phyloP scores from a whole-genome alignment of 495 filamentous ascomycete genomes.

The Penicillium argentinense region DNA sequence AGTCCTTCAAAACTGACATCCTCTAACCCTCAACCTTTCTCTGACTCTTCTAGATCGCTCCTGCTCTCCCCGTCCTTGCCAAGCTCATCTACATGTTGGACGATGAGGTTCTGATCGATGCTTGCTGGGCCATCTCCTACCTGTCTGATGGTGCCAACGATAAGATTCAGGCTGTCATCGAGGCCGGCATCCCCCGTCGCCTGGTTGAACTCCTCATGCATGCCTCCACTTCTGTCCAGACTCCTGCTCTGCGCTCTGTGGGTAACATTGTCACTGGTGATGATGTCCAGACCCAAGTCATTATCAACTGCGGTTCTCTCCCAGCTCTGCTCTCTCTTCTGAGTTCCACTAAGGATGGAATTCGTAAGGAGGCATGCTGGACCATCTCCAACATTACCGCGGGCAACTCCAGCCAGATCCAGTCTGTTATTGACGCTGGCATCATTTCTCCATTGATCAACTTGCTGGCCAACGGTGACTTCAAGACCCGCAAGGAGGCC shows the following conservation, averaged over 20 bases:
- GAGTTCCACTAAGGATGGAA: slow-evolving; percentile 96
- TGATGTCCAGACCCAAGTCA: slow-evolving; percentile 98
- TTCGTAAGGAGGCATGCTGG: slow-evolving; percentile 99
- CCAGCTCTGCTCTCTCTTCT: slow-evolving; percentile 89
- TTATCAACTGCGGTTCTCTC: slow-evolving; percentile 96
- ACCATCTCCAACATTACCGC: slow-evolving; percentile 99
- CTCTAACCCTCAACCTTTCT: slow-evolving; percentile 16
- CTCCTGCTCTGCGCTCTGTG: slow-evolving; percentile 92
- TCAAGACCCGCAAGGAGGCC: slow-evolving; percentile 99
- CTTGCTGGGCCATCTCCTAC: slow-evolving; percentile 99
- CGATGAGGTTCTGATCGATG: slow-evolving; percentile 97
- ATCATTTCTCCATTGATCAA: slow-evolving; percentile 97
- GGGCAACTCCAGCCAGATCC: slow-evolving; percentile 96
- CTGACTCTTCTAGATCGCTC: slow-evolving; percentile 67
- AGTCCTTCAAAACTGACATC: slow-evolving; percentile 1
- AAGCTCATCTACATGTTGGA: slow-evolving; percentile 98
- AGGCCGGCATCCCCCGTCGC: slow-evolving; percentile 94
- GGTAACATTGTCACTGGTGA: slow-evolving; percentile 99
- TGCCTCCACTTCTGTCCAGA: slow-evolving; percentile 98
- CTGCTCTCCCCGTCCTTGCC: slow-evolving; percentile 92
- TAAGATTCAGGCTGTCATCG: slow-evolving; percentile 99
- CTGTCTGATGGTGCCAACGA: slow-evolving; percentile 99
- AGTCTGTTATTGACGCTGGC: slow-evolving; percentile 93
- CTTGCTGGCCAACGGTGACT: slow-evolving; percentile 90
- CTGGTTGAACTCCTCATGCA: slow-evolving; percentile 98